Evolutionary conservation across 306 rosid species (phyloP).

Genomic region (Dalbergia cochinchinensis): DNA sequence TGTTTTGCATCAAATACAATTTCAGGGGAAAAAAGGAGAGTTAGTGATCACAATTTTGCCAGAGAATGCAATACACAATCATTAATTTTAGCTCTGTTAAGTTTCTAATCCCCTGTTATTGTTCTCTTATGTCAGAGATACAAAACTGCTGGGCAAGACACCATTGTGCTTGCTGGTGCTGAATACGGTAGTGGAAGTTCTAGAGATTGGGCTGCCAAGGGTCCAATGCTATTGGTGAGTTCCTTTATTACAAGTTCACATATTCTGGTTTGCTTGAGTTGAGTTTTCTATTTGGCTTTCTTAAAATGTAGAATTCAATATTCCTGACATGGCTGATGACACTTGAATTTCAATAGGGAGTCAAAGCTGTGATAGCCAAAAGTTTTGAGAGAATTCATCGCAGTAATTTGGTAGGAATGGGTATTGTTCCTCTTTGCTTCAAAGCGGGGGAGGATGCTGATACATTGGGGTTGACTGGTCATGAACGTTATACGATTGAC

Average conservation of each 20-base stretch:
- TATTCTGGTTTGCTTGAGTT: constrained; percentile 3
- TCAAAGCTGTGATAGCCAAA: constrained; percentile 91
- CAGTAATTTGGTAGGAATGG: constrained; percentile 96
- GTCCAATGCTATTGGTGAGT: constrained; percentile 94
- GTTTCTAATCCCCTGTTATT: constrained; percentile 37
- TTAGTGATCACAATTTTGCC: background rate
- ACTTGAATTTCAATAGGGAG: constrained; percentile 65
- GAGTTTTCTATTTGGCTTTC: constrained; percentile 16
- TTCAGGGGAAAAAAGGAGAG: no score
- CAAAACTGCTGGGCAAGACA: constrained; percentile 76
- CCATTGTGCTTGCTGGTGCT: constrained; percentile 88
- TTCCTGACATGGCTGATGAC: constrained; percentile 19
- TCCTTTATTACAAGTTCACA: background rate
- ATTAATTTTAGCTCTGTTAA: constrained; percentile 9
- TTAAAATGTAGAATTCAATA: constrained; percentile 9
- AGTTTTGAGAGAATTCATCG: constrained; percentile 96
- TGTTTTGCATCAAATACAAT: no score
- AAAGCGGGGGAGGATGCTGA: constrained; percentile 92
- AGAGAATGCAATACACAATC: constrained; percentile 4
- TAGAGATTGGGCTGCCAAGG: constrained; percentile 98
- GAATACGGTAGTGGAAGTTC: constrained; percentile 98
- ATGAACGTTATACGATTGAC: constrained; percentile 87
- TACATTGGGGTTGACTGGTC: constrained; percentile 85
- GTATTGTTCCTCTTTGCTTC: constrained; percentile 90
- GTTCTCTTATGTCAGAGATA: constrained; percentile 66